These are phyloP conservation scores for Ricinus communis DNA, from an alignment of 345 rosid genomes.

Conservation along the genomic window DNA sequence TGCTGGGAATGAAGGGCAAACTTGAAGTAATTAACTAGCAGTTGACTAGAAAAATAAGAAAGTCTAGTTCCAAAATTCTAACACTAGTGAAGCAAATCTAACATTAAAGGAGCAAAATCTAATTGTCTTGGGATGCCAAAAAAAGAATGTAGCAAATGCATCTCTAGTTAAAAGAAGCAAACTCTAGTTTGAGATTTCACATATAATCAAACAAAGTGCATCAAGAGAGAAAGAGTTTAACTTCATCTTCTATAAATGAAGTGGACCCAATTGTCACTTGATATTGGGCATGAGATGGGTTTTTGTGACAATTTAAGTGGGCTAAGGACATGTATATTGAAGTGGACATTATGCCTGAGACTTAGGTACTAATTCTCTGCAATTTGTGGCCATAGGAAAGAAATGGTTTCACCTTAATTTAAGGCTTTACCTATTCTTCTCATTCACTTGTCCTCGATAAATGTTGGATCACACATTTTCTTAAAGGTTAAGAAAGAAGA, in stretches of 20 bases:
- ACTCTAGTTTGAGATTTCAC: neutral
- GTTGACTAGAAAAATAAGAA: no score
- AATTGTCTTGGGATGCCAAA: neutral
- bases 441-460: constrained; percentile 13
- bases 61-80: neutral
- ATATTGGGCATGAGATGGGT: neutral
- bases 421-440: constrained; percentile 18
- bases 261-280: constrained; percentile 13
- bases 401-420: constrained; percentile 24
- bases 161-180: neutral
- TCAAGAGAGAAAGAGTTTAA: neutral
- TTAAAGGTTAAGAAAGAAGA: constrained; percentile 18
- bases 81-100: neutral
- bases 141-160: neutral
- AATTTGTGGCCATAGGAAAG: constrained; percentile 19
- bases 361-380: neutral
- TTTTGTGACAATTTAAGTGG: neutral
- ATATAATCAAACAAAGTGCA: neutral
- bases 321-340: neutral
- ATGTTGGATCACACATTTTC: constrained; percentile 12
- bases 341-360: neutral
- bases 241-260: no score
- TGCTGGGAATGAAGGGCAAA: neutral
- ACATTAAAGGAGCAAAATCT: neutral
- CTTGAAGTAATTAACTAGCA: neutral